phyloP scores from a whole-genome alignment of 129 eudicot species.

The Helianthus annuus region DNA sequence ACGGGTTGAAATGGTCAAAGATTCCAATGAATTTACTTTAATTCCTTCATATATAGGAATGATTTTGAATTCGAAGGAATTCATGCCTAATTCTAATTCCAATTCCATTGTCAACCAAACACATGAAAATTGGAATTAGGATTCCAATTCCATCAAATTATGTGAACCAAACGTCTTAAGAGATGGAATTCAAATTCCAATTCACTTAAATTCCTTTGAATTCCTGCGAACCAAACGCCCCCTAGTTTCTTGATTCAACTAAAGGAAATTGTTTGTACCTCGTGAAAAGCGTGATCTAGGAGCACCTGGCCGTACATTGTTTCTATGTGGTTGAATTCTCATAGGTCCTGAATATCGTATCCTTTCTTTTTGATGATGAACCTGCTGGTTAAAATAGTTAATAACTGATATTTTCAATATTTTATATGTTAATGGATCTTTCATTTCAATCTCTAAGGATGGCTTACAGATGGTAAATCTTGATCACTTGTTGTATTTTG shows the following conservation, averaged over 20 bases:
- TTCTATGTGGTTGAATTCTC: slow-evolving; percentile 40
- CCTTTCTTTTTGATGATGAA: slow-evolving; percentile 30
- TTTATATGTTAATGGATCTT: background rate
- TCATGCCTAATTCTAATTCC: too few species aligned
- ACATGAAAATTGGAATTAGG: too few species aligned
- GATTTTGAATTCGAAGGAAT: too few species aligned
- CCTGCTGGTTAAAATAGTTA: slow-evolving; percentile 10
- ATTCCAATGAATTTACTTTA: too few species aligned
- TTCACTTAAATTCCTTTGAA: too few species aligned
- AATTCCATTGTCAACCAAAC: too few species aligned
- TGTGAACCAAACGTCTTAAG: too few species aligned
- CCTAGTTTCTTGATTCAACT: background rate
- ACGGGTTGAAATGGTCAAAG: too few species aligned
- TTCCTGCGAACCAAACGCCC: too few species aligned
- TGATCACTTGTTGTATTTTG: slow-evolving; percentile 27
- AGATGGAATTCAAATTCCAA: too few species aligned
- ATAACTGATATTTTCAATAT: background rate
- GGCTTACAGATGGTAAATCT: slow-evolving; percentile 51
- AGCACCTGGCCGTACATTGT: slow-evolving; percentile 36
- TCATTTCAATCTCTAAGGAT: background rate
- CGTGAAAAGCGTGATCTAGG: slow-evolving; percentile 35
- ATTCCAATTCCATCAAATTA: too few species aligned
- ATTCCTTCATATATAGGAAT: too few species aligned
- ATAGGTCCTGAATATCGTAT: slow-evolving; percentile 48
- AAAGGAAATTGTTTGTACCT: slow-evolving; percentile 19